These are phyloP conservation scores for Liquidambar formosana DNA, from an alignment of 164 flowering plant genomes.

Conservation along the genomic window DNA sequence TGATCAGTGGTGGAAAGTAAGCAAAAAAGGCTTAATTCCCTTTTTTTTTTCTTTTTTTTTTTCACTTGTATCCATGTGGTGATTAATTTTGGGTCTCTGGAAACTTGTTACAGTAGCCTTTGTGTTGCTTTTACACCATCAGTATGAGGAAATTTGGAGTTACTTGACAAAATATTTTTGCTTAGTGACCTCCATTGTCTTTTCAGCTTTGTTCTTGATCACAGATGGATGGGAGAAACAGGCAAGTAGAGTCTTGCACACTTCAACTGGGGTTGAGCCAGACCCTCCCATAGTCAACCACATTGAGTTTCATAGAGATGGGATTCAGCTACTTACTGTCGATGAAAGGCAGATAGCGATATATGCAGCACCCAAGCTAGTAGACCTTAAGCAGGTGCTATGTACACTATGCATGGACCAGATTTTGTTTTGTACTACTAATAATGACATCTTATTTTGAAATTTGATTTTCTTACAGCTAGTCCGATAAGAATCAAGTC, in stretches of 20 bases:
- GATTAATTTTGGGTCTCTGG: too few relatives aligned
- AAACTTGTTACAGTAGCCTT: too few relatives aligned
- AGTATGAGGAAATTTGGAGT: not conserved
- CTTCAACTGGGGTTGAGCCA: constrained; percentile 55
- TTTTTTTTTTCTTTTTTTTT: too few relatives aligned
- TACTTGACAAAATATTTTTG: not conserved
- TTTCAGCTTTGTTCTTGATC: constrained; percentile 88
- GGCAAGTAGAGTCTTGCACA: constrained; percentile 53
- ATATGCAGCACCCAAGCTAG: constrained; percentile 76
- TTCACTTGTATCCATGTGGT: too few relatives aligned
- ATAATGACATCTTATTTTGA: not conserved
- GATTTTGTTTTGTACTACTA: not conserved
- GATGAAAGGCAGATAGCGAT: constrained; percentile 91
- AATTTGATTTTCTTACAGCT: constrained; percentile 43
- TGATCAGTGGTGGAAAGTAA: too few relatives aligned
- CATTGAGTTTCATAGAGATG: constrained; percentile 90
- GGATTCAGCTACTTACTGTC: constrained; percentile 69
- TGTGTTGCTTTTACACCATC: not conserved
- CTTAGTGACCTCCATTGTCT: not conserved
- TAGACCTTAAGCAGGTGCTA: constrained; percentile 73
- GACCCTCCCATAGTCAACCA: constrained; percentile 71
- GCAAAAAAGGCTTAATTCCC: too few relatives aligned
- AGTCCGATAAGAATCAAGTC: constrained; percentile 61
- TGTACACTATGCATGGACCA: not conserved
- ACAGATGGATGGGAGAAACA: constrained; percentile 92